Conservation (phyloP, 768 basidiomycete genomes). For the Boletus vermiculosoides region DNA sequence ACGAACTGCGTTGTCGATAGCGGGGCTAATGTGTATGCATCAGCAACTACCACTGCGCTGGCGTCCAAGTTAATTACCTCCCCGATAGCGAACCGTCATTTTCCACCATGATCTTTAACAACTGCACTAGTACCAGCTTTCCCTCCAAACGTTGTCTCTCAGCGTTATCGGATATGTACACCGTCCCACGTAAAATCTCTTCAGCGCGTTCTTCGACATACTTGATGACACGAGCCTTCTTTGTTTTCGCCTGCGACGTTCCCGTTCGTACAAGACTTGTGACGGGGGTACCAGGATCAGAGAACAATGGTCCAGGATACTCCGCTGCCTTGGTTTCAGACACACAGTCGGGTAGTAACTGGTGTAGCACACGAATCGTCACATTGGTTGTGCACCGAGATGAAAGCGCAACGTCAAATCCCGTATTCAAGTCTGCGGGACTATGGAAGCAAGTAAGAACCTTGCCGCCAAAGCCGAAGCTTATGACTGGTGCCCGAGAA, state of each 20-base stretch:
- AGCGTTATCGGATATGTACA: slow-evolving; percentile 57
- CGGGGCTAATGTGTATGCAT: slow-evolving; percentile 42
- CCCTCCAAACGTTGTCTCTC: slow-evolving; percentile 69
- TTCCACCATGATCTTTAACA: slow-evolving; percentile 80
- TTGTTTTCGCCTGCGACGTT: slow-evolving; percentile 67
- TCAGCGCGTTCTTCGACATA: slow-evolving; percentile 75
- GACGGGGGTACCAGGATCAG: slow-evolving; percentile 65
- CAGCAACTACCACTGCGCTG: slow-evolving; percentile 11
- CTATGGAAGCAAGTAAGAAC: slow-evolving; percentile 87
- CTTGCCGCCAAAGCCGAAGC: slow-evolving; percentile 94
- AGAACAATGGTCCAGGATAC: slow-evolving; percentile 88
- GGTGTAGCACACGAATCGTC: slow-evolving; percentile 63
- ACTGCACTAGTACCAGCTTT: slow-evolving; percentile 67
- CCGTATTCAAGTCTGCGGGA: slow-evolving; percentile 59
- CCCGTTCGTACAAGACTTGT: slow-evolving; percentile 68
- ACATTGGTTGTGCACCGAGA: slow-evolving; percentile 69
- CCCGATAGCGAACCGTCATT: slow-evolving; percentile 86
- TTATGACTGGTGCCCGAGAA: slow-evolving; percentile 73
- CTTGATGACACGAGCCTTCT: slow-evolving; percentile 72
- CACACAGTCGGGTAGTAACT: slow-evolving; percentile 66
- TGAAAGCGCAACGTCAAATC: slow-evolving; percentile 76
- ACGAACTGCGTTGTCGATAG: slow-evolving; percentile 74
- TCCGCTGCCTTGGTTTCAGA: slow-evolving; percentile 50
- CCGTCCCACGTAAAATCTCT: slow-evolving; percentile 75
- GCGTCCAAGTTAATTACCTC: slow-evolving; percentile 49